phyloP scores from a whole-genome alignment of 345 rosid species.

The Murraya koenigii region DNA sequence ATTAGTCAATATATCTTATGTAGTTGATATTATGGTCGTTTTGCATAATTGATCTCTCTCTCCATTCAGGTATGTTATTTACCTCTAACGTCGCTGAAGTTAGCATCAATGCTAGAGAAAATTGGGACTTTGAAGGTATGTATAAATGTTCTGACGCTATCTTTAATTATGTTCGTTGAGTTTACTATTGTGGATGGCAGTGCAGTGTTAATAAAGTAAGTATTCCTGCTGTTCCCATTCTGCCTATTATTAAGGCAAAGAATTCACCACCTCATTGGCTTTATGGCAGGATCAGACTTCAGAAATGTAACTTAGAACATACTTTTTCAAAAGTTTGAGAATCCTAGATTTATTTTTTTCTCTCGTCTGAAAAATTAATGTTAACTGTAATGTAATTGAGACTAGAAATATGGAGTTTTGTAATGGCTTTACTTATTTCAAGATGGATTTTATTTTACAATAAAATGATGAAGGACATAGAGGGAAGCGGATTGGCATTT shows the following conservation, averaged over 20 bases:
- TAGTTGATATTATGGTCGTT: neutral
- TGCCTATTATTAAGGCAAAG: neutral
- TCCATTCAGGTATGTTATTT: conserved; percentile 46
- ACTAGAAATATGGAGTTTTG: neutral
- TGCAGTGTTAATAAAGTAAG: neutral
- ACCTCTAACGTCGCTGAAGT: conserved; percentile 56
- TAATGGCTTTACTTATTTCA: neutral
- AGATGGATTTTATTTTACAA: neutral
- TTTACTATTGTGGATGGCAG: conserved; percentile 4
- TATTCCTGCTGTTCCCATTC: neutral
- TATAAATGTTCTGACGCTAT: neutral
- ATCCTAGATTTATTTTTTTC: neutral
- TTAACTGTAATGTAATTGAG: neutral
- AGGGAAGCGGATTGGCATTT: neutral
- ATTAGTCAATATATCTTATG: neutral
- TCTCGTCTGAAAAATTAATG: neutral
- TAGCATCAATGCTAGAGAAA: conserved; percentile 64
- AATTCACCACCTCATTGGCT: neutral
- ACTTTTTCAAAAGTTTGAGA: neutral
- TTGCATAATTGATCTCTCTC: neutral
- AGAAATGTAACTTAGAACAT: neutral
- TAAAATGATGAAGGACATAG: neutral
- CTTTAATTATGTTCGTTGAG: neutral
- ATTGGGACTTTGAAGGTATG: conserved; percentile 63
- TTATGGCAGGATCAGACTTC: neutral